phyloP scores from a whole-genome alignment of 208 protist genomes.

The Trypanosoma lewisi region DNA sequence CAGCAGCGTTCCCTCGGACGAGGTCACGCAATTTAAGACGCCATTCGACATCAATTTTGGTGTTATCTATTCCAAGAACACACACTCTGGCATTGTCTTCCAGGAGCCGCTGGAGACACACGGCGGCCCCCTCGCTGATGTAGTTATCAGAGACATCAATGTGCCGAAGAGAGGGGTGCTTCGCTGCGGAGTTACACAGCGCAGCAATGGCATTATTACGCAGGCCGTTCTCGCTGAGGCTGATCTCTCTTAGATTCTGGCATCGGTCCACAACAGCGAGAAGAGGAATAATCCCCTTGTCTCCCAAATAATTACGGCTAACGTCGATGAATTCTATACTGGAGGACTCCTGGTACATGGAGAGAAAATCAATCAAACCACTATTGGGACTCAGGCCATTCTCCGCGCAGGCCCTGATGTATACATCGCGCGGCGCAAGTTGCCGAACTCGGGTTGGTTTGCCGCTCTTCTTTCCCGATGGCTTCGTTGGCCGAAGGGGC shows the following conservation, averaged over 20 bases:
- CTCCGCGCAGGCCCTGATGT: constrained; percentile 75
- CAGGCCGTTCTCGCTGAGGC: constrained; percentile 82
- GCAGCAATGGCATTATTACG: constrained; percentile 72
- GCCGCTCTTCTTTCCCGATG: constrained; percentile 22
- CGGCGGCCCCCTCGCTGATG: constrained; percentile 85
- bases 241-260: constrained; percentile 45
- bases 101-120: constrained; percentile 53
- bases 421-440: constrained; percentile 61
- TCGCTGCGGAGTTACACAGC: constrained; percentile 38
- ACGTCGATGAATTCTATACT: constrained; percentile 59
- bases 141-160: constrained; percentile 90
- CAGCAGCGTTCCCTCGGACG: constrained; percentile 37
- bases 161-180: constrained; percentile 55
- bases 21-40: constrained; percentile 62
- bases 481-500: constrained; percentile 22
- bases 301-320: constrained; percentile 85
- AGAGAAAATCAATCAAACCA: constrained; percentile 54
- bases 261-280: constrained; percentile 58
- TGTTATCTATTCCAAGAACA: constrained; percentile 77
- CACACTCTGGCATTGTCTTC: constrained; percentile 55
- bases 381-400: constrained; percentile 72
- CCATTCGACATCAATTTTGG: constrained; percentile 80
- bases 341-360: constrained; percentile 40
- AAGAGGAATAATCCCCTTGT: constrained; percentile 78
- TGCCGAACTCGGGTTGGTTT: constrained; percentile 22